Evolutionary conservation across 257 asterid species (phyloP).

Genomic region (Haberlea rhodopensis): DNA sequence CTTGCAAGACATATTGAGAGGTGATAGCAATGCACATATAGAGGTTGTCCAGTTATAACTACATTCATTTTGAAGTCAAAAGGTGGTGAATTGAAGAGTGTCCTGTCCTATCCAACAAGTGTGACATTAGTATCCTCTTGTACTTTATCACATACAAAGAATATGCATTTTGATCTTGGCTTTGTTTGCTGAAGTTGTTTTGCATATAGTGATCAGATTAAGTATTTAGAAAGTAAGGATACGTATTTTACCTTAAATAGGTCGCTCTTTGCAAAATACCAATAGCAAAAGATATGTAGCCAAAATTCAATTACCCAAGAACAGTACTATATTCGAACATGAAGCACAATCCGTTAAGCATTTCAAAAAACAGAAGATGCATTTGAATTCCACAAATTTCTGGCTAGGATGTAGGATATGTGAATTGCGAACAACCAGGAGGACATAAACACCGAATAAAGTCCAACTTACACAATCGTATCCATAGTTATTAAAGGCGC

Average conservation of each 20-base stretch:
- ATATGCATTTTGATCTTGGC: neutral
- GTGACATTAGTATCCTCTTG: conserved; percentile 7
- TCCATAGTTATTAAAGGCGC: no score
- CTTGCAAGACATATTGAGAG: conserved; percentile 7
- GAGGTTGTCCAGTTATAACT: conserved; percentile 15
- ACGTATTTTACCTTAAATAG: neutral
- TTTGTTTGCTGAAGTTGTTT: conserved; percentile 16
- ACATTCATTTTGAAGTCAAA: neutral
- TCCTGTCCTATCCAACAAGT: conserved; percentile 6
- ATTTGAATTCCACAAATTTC: conserved; percentile 5
- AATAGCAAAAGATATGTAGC: conserved; percentile 11
- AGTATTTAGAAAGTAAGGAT: neutral
- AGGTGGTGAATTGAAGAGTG: conserved; percentile 5
- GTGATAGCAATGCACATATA: conserved; percentile 6
- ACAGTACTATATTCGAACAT: conserved; percentile 13
- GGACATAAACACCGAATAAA: neutral
- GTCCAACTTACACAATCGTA: conserved; percentile 2
- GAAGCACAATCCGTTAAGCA: conserved; percentile 4
- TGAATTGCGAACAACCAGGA: no score
- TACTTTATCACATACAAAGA: conserved; percentile 13
- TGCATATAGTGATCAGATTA: conserved; percentile 15
- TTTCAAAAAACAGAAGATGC: conserved; percentile 1
- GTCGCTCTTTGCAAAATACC: conserved; percentile 9
- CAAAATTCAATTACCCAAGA: conserved; percentile 13
- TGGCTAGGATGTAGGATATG: conserved; percentile 5